Base-by-base conservation (phyloP, 2,329 filamentous ascomycete genomes). In the Neofusicoccum umdonicola region DNA sequence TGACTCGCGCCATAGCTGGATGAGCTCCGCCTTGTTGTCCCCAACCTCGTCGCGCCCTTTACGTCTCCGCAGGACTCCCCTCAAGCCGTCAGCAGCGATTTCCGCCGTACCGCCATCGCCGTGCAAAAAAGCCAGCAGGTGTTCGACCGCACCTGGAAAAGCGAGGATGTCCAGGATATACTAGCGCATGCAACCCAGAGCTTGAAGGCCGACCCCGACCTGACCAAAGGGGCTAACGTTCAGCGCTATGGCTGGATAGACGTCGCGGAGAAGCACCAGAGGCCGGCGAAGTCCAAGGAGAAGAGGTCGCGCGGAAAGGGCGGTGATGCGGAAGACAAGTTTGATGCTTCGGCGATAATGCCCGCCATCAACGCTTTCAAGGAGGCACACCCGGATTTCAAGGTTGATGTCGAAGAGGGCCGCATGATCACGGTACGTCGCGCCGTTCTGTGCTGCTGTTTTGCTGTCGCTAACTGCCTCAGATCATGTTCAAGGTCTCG, bases 21-120 rank as follows among this genome's bases (percentile, higher is more conserved):
- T 44, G 69, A 72, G 42, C 71, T 82, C 4, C 79, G 81, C 61
- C 73, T 77, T 9, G 73, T 77, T 1, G 76, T 83, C 22, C 80
- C 79, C 4, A 74, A 74, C 13, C 71, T 82, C 19, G 72, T 81
- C 41, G 69, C 76, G 9, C 79, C 80, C 2, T 74, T 83, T 45
- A 70, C 70, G 48, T 67, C 67, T 5, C 66, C 71, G 13, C 69
- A 71, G 8, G 69, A 65, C 12, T 67, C 61, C 34, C 64, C 67
- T 31, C 69, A 74, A 8, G 69, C 74, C 3, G 73, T 78, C 19
- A 80, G 77, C 69, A 73, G 71, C 56, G 70, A 74, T 13, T 75
- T 79, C 58, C 77, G 76, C 54, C 72, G 76, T 39, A 73, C 77
- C 17, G 75, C 79, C 4, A 65, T 75, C 19, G 68, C 70, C 34